Percentiles rank a stretch among this genome's conserved stretches.
Evolutionary conservation across 345 rosid genomes (phyloP).

Genomic region (Draba incana): DNA sequence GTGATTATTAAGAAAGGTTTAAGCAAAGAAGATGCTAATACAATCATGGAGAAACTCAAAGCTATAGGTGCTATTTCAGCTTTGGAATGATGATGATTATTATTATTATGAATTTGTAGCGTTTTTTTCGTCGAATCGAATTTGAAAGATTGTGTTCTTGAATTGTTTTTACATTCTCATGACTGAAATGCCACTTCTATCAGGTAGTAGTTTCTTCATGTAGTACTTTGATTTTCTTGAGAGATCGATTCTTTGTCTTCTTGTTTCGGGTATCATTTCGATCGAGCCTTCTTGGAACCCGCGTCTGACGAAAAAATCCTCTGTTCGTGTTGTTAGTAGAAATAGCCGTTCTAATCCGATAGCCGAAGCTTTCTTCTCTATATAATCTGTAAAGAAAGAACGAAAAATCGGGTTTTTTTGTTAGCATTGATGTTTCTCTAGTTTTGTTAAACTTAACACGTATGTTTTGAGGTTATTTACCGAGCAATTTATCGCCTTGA

Average conservation of each 20-base stretch:
- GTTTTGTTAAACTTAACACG: background rate
- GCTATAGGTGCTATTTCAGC: constrained; percentile 68
- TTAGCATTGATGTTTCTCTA: background rate
- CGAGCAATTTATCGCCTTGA: constrained; percentile 89
- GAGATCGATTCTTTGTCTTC: constrained; percentile 69
- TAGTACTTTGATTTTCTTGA: constrained; percentile 82
- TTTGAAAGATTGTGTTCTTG: background rate
- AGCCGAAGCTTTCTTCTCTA: constrained; percentile 83
- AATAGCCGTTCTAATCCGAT: constrained; percentile 76
- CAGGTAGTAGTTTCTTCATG: constrained; percentile 69
- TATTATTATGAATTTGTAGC: background rate
- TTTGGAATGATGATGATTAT: constrained; percentile 47
- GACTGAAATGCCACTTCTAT: constrained; percentile 64
- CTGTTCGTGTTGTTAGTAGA: constrained; percentile 85
- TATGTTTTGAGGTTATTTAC: constrained; percentile 41
- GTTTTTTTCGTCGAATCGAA: background rate
- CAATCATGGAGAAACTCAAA: constrained; percentile 72
- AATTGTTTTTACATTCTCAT: constrained; percentile 12
- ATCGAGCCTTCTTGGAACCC: constrained; percentile 80
- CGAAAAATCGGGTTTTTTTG: background rate
- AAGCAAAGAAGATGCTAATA: constrained; percentile 66
- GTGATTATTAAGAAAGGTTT: constrained; percentile 72
- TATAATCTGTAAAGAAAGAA: constrained; percentile 58
- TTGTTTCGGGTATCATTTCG: constrained; percentile 64
- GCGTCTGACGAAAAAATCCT: constrained; percentile 84